phyloP scores from a whole-genome alignment of 2,329 filamentous ascomycete species.

The Capronia americana region DNA sequence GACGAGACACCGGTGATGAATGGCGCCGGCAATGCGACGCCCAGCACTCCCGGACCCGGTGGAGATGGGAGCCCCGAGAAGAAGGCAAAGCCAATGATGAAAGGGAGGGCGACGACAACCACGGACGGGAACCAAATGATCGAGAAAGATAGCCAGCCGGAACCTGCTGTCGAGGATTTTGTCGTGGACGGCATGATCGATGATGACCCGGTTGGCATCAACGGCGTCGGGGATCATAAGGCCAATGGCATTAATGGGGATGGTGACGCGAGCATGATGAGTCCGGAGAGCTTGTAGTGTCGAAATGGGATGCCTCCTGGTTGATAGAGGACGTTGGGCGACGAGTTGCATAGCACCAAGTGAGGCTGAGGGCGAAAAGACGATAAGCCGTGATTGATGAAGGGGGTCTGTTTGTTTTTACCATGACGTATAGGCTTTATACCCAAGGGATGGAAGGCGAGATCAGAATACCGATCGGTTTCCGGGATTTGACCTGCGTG shows the following conservation, averaged over 20 bases:
- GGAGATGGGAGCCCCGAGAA: conserved; percentile 36
- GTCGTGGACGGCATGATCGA: conserved; percentile 29
- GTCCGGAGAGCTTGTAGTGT: conserved; percentile 68
- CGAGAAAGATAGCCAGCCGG: neutral
- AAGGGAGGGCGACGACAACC: conserved; percentile 51
- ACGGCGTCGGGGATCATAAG: conserved; percentile 41
- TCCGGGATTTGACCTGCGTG: neutral
- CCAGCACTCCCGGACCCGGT: conserved; percentile 32
- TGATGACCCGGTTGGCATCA: conserved; percentile 18
- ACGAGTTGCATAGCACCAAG: neutral
- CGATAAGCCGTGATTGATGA: neutral
- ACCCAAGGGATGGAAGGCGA: neutral
- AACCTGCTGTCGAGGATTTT: conserved; percentile 35
- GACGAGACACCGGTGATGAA: conserved; percentile 34
- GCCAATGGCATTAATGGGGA: conserved; percentile 48
- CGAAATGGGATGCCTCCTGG: neutral
- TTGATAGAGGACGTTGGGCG: neutral
- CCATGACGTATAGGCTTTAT: neutral
- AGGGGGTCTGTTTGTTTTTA: neutral
- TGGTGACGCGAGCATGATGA: conserved; percentile 77
- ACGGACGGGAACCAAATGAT: conserved; percentile 36
- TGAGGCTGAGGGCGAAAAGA: neutral
- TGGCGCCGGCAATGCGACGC: conserved; percentile 26
- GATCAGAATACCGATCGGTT: neutral
- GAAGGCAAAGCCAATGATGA: conserved; percentile 30